Conservation (phyloP, 768 basidiomycete species). For the Paxillus ammoniavirescens region DNA sequence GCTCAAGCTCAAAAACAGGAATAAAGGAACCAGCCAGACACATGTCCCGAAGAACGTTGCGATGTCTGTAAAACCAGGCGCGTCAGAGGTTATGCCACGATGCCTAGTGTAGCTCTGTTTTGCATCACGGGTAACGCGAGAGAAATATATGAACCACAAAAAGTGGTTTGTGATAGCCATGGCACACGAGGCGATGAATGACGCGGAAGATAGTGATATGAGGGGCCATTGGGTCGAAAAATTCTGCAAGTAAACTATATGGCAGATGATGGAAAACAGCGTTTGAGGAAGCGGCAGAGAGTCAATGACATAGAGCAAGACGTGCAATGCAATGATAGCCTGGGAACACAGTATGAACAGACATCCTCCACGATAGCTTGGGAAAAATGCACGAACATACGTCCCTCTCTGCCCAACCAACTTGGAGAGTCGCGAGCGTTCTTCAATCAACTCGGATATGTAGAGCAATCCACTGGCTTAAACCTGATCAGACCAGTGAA, state of each 20-base stretch:
- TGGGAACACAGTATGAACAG: conserved; percentile 32
- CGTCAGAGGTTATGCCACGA: conserved; percentile 32
- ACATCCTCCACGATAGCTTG: neutral
- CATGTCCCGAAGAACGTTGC: conserved; percentile 83
- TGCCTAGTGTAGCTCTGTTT: conserved; percentile 49
- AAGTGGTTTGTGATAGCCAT: conserved; percentile 92
- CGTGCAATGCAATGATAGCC: conserved; percentile 78
- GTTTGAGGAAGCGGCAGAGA: conserved; percentile 74
- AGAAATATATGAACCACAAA: conserved; percentile 95
- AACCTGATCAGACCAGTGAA: conserved; percentile 7
- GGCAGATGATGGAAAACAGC: conserved; percentile 78
- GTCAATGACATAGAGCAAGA: conserved; percentile 76
- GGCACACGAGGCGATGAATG: conserved; percentile 83
- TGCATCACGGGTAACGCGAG: conserved; percentile 63
- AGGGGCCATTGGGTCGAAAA: conserved; percentile 89
- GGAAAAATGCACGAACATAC: conserved; percentile 59
- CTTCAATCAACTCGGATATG: conserved; percentile 93
- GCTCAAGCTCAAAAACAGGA: conserved; percentile 92
- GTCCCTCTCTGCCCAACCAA: conserved; percentile 78
- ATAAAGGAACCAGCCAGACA: conserved; percentile 89
- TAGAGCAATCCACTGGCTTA: conserved; percentile 92
- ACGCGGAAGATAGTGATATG: conserved; percentile 83
- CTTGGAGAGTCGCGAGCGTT: conserved; percentile 84
- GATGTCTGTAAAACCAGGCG: conserved; percentile 65
- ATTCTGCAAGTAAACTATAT: conserved; percentile 89